Percentiles rank a stretch among this genome's conserved stretches.
Conservation (phyloP, 2,329 filamentous ascomycete genomes). For the Hymenoscyphus infarciens region DNA sequence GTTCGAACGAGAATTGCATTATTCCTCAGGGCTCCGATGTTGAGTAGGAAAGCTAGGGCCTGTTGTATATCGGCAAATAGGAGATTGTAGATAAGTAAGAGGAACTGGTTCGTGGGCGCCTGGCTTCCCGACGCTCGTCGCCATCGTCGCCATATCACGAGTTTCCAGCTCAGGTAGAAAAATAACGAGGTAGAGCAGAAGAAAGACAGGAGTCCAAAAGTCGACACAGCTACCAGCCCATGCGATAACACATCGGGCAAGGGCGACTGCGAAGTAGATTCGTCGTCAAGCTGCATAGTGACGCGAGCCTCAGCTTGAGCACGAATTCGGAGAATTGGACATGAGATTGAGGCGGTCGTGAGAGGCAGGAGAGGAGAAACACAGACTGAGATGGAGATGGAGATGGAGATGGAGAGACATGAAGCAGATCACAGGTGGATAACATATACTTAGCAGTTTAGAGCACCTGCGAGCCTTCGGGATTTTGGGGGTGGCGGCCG, state of each 20-base stretch:
- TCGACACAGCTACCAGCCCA: slow-evolving; percentile 45
- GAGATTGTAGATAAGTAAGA: slow-evolving; percentile 67
- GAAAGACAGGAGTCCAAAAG: slow-evolving; percentile 46
- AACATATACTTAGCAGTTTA: not conserved
- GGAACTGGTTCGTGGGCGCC: slow-evolving; percentile 58
- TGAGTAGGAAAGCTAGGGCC: slow-evolving; percentile 60
- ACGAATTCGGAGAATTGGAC: not conserved
- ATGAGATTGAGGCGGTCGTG: not conserved
- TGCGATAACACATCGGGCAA: slow-evolving; percentile 30
- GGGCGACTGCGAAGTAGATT: slow-evolving; percentile 27
- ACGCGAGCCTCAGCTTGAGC: slow-evolving; percentile 7
- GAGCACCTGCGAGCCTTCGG: not conserved
- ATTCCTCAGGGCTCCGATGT: slow-evolving; percentile 53
- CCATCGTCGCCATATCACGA: slow-evolving; percentile 31
- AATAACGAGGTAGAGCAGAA: slow-evolving; percentile 42
- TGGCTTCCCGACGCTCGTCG: slow-evolving; percentile 15
- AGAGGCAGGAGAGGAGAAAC: not conserved
- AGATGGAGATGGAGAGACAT: not conserved
- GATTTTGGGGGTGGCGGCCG: not conserved
- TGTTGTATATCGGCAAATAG: slow-evolving; percentile 67
- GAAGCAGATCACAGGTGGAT: not conserved
- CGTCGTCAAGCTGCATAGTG: slow-evolving; percentile 22
- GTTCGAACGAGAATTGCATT: slow-evolving; percentile 53
- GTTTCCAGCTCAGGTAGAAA: slow-evolving; percentile 39
- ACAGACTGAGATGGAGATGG: too few species aligned